Evolutionary conservation across 352 stramenopile species (phyloP), one percentile per base, ranked within the genome.

Genomic region (Blastocystis hominis): DNA sequence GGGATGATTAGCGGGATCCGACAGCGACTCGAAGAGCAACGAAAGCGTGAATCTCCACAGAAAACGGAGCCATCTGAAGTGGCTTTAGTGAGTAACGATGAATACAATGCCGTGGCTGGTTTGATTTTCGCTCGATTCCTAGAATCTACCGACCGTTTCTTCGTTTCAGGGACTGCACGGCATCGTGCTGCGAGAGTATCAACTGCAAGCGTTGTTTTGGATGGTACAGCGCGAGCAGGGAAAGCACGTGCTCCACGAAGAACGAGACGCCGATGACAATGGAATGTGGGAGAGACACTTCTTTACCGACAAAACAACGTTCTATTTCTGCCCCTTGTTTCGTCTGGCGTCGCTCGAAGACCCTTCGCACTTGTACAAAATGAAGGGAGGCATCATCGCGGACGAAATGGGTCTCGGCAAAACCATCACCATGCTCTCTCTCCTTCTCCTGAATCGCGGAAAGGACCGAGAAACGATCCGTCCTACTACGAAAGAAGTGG

Each of bases 381-480:
- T 79, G 77, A 68, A 59, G 38, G 93, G 93, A 36, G 93, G 93
- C 24, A 95, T 96, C 80, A 89, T 96, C 20, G 93, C 93, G 1
- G 93, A 96, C 53, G 93, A 96, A 69, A 95, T 95, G 93, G 93
- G 93, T 66, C 94, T 96, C 91, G 93, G 93, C 15, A 95, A 95
- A 87, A 91, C 89, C 10, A 90, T 91, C 63, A 72, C 92, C 64
- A 94, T 92, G 34, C 91, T 96, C 38, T 92, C 92, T n/a, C 84
- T 90, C 20, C 4, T 90, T 9, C 40, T 90, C 15, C 56, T 88
- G 34, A 89, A 40, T 42, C 34, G 84, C 47, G 50, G 66, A 95
- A 94, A 91, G 94, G 59, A 13, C 92, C 1, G 92, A 94, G 91
- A 93, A 93, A 91, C 90, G 94, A 78, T 89, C 94, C 13, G 91